Evolutionary conservation across 768 basidiomycete species (phyloP), one percentile per base, ranked within the genome.

Genomic region (Hypholoma sublateritium): DNA sequence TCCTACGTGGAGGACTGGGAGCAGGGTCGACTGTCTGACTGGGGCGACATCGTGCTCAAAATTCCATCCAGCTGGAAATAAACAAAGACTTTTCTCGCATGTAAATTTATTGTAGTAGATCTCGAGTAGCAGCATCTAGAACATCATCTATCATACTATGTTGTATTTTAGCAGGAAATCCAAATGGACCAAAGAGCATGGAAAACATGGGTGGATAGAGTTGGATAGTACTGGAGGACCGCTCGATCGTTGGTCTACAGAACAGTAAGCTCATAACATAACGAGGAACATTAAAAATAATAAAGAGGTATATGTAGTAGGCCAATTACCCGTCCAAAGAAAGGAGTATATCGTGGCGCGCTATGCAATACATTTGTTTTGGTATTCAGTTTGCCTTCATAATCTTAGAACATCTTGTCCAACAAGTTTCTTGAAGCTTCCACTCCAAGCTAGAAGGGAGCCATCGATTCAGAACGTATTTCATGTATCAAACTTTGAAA

Each of bases 341-440:
- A 17, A 21, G 24, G 25, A 42, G 39, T 43, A 42, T 43, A 39
- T 8, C 41, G n/a, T 41, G 42, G 32, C 21, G 44, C 25, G 25
- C 53, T 6, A 21, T 53, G 25, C 21, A 46, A 35, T 54, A 54
- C 17, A 37, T 47, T 48, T 55, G 22, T 46, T 25, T 56, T 32
- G 41, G 28, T 55, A 52, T 39, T 50, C 24, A 36, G 4, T 53
- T 46, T 32, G 14, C 22, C 42, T 37, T 44, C 11, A 5, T 22
- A 44, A 17, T n/a, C 46, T 69, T 53, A 83, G 60, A 83, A 88
- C 5, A 91, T 59, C 58, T 72, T 73, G 70, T 98, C 89, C 80
- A 97, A 81, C 7, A 87, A 43, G 69, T 92, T 92, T 74, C 93
- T 81, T 57, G 93, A 91, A 24, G 88, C 84, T 70, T 98, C 95